phyloP scores from a whole-genome alignment of 2,329 filamentous ascomycete genomes.

The Cordyceps cicadae region DNA sequence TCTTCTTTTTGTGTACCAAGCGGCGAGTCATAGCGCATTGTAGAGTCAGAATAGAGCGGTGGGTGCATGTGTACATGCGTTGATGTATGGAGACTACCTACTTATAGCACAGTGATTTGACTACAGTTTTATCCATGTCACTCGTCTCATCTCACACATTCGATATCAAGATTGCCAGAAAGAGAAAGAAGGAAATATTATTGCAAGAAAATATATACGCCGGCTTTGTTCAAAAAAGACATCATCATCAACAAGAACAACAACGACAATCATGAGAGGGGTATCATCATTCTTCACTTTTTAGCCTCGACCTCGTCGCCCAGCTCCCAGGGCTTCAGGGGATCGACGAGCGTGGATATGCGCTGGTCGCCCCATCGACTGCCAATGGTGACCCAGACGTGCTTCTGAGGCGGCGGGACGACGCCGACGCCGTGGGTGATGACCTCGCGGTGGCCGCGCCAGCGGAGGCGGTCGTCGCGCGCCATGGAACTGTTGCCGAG shows the following conservation, averaged over 20 bases:
- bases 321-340: constrained; percentile 43
- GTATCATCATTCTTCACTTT: constrained; percentile 5
- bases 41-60: no score
- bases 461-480: constrained; percentile 45
- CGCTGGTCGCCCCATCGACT: constrained; percentile 51
- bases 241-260: neutral
- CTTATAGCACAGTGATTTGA: no score
- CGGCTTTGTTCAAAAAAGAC: constrained; percentile 5
- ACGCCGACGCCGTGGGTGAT: constrained; percentile 32
- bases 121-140: no score
- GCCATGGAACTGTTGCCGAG: constrained; percentile 59
- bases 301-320: constrained; percentile 45
- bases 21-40: no score
- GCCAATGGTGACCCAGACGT: constrained; percentile 63
- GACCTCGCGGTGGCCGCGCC: constrained; percentile 51
- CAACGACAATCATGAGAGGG: constrained; percentile 1
- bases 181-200: constrained; percentile 16
- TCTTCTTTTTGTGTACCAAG: neutral
- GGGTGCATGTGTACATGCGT: no score
- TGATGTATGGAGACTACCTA: no score
- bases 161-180: neutral
- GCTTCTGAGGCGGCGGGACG: constrained; percentile 43
- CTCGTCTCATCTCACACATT: neutral
- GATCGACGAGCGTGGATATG: constrained; percentile 47
- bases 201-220: constrained; percentile 5